These are phyloP conservation scores for Pseudogymnoascus pannorum DNA, from an alignment of 2,329 filamentous ascomycete species.

Conservation along the genomic window DNA sequence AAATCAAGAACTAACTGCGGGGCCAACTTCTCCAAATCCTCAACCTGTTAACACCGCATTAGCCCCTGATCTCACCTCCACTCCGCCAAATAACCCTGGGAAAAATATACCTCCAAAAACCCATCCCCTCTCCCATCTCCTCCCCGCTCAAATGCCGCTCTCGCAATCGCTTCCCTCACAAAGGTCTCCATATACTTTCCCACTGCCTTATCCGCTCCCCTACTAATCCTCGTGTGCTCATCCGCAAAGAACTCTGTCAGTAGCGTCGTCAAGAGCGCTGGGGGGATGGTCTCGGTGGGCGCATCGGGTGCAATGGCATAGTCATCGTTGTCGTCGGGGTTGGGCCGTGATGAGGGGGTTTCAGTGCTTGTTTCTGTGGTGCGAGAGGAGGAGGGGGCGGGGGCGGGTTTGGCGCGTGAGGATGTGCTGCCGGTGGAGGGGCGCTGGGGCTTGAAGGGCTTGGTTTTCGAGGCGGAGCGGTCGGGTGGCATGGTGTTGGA, in stretches of 20 bases:
- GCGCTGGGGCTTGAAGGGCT: slow-evolving; percentile 8
- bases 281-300: slow-evolving; percentile 47
- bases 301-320: slow-evolving; percentile 3
- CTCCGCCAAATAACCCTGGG: slow-evolving; percentile 4
- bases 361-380: not conserved
- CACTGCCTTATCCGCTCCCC: slow-evolving; percentile 68
- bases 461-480: slow-evolving; percentile 9
- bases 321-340: not conserved
- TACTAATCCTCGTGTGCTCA: slow-evolving; percentile 64
- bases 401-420: not conserved
- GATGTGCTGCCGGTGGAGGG: not conserved
- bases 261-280: slow-evolving; percentile 66
- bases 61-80: not conserved
- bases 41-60: slow-evolving; percentile 47
- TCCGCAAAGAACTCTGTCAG: slow-evolving; percentile 72
- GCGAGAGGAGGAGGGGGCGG: not conserved
- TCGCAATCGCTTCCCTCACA: slow-evolving; percentile 77
- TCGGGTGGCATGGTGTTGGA: not conserved
- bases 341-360: slow-evolving; percentile 2
- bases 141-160: slow-evolving; percentile 62
- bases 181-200: slow-evolving; percentile 88
- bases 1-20: slow-evolving; percentile 83
- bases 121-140: slow-evolving; percentile 39
- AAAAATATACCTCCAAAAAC: slow-evolving; percentile 62
- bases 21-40: slow-evolving; percentile 82